Conservation (phyloP, 306 rosid genomes). For the Rubus idaeus region DNA sequence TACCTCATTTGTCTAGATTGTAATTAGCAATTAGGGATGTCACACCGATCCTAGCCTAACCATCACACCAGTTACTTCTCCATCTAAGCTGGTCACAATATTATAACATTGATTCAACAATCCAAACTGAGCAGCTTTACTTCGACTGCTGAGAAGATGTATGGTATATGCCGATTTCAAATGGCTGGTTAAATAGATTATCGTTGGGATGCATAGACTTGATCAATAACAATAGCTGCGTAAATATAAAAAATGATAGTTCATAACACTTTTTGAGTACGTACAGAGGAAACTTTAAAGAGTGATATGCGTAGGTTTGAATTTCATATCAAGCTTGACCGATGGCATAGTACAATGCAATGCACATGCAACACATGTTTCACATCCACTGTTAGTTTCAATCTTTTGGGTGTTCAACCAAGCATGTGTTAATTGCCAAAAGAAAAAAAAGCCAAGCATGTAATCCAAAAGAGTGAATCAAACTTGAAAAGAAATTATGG, state of each 20-base stretch:
- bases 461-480: not conserved
- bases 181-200: not conserved
- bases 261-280: not conserved
- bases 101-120: not conserved
- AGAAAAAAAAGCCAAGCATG: no score
- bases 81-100: not conserved
- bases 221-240: not conserved
- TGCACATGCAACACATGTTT: no score
- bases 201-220: not conserved
- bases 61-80: not conserved
- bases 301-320: not conserved
- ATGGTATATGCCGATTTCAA: not conserved
- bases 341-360: not conserved
- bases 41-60: not conserved
- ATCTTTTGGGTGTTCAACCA: no score
- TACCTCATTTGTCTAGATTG: not conserved
- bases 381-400: no score
- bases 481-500: not conserved
- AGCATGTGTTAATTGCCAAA: no score
- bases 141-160: not conserved
- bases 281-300: no score
- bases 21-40: not conserved
- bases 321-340: not conserved
- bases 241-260: not conserved
- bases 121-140: not conserved